A percentile compares a stretch with the other conserved stretches of the same genome.
phyloP scores from a whole-genome alignment of 208 protist species.

The Tetramitus jugosus region DNA sequence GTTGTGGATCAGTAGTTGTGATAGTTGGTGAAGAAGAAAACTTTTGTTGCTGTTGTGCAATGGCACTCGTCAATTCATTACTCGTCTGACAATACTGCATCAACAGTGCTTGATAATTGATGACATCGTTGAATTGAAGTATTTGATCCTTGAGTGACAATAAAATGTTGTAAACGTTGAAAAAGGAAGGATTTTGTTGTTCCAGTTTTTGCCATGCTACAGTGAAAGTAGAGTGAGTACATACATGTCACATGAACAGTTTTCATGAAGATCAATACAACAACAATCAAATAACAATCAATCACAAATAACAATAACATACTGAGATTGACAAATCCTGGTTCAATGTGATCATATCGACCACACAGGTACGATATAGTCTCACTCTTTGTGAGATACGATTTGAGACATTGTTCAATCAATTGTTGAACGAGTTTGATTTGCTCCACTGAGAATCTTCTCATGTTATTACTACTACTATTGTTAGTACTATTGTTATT shows the following conservation, averaged over 20 bases:
- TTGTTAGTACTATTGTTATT: not conserved
- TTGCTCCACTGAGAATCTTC: slow-evolving; percentile 7
- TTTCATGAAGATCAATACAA: too few relatives aligned
- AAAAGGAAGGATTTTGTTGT: slow-evolving; percentile 31
- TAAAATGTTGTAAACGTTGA: slow-evolving; percentile 29
- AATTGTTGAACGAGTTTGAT: slow-evolving; percentile 8
- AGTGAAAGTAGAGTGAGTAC: not conserved
- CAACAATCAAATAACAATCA: too few relatives aligned
- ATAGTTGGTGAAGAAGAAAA: too few relatives aligned
- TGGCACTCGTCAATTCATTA: too few relatives aligned
- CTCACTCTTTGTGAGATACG: not conserved
- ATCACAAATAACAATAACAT: not conserved
- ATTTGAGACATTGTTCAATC: slow-evolving; percentile 6
- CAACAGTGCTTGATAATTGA: slow-evolving; percentile 31
- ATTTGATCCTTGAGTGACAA: slow-evolving; percentile 36
- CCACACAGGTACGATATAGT: not conserved
- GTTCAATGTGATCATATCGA: not conserved
- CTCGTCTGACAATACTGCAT: too few relatives aligned
- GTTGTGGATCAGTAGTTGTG: too few relatives aligned
- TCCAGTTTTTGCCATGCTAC: slow-evolving; percentile 31
- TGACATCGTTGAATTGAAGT: slow-evolving; percentile 30
- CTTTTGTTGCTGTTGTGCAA: too few relatives aligned
- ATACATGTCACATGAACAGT: too few relatives aligned
- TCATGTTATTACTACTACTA: not conserved
- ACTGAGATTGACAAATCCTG: not conserved